phyloP scores from a whole-genome alignment of 202 grass and related monocot species.

The Sporobolus alterniflorus region DNA sequence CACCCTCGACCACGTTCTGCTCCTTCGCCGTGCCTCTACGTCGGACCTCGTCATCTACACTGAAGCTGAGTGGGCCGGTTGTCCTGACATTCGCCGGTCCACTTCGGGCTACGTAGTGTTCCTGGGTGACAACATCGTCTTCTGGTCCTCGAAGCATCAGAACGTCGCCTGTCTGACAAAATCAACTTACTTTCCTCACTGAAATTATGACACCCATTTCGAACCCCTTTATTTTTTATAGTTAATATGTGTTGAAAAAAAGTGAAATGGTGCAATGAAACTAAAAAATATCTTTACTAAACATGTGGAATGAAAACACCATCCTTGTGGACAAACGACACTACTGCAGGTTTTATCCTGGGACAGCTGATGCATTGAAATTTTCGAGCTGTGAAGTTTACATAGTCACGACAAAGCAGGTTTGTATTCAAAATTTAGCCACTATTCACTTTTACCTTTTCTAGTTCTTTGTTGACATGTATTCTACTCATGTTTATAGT shows the following conservation, averaged over 20 bases:
- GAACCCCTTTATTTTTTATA: background rate
- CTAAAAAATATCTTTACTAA: background rate
- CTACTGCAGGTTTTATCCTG: conserved; percentile 83
- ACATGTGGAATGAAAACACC: background rate
- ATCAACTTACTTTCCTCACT: background rate
- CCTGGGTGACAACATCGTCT: too few relatives aligned
- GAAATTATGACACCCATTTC: background rate
- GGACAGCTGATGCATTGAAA: conserved; percentile 87
- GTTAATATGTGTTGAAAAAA: background rate
- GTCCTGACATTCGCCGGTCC: too few relatives aligned
- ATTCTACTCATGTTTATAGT: background rate
- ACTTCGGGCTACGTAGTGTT: too few relatives aligned
- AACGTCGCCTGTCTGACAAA: background rate
- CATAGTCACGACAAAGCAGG: conserved; percentile 99
- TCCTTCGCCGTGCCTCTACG: too few relatives aligned
- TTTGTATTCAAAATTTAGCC: background rate
- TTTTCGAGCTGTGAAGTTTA: conserved; percentile 89
- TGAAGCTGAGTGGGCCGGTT: too few relatives aligned
- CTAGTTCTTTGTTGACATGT: background rate
- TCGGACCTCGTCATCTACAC: too few relatives aligned
- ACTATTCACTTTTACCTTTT: background rate
- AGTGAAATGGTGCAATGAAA: background rate
- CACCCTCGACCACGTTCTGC: too few relatives aligned
- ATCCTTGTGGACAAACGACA: background rate
- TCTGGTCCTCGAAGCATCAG: too few relatives aligned